Base-by-base conservation (phyloP, 225 moss, liverwort and hornwort species). In the Antitrichia curtipendula region DNA sequence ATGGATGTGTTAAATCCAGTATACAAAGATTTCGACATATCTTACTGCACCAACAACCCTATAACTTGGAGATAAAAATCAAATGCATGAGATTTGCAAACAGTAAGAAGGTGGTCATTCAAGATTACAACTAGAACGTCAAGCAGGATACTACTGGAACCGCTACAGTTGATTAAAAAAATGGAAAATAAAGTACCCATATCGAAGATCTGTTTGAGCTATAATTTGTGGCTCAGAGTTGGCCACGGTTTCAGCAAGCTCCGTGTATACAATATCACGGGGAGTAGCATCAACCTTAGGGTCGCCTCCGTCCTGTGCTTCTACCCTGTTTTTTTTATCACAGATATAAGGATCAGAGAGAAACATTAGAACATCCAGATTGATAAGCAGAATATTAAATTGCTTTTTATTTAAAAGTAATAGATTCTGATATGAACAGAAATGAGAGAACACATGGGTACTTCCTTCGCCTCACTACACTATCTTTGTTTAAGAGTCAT, bases 281-380 rank as follows among this genome's bases (percentile, higher is more conserved):
- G 98, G 98, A 80, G 93, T 92, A 75, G 91, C 94, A 36, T 93
- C 92, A 47, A 95, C 93, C 90, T 91, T 99, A 38, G 98, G 96
- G 83, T 99, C 96, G 78, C 98, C 98, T 80, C 93, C 95, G 84
- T 99, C 98, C 76, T 97, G 98, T 82, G 95, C 94, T 94, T 99
- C 97, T 85, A 95, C 97, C 98, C 98, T 99, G 88, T 10, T 41
- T 63, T 81, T n/a, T n/a, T 58, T 40, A 82, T 66, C 31, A 10
- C 86, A 88, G 47, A 56, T 32, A 65, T 68, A 83, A 89, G 83
- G 64, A 86, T 77, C 65, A 69, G 10, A 52, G 72, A 65, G 34
- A 60, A 58, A 34, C 34, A 45, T 61, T 32, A 81, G 72, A 66
- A 72, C 28, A 83, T 72, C 68, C 9, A 52, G 54, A n/a, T 54